Evolutionary conservation across 352 stramenopile genomes (phyloP).

Genomic region (Thalassiosira oceanica): DNA sequence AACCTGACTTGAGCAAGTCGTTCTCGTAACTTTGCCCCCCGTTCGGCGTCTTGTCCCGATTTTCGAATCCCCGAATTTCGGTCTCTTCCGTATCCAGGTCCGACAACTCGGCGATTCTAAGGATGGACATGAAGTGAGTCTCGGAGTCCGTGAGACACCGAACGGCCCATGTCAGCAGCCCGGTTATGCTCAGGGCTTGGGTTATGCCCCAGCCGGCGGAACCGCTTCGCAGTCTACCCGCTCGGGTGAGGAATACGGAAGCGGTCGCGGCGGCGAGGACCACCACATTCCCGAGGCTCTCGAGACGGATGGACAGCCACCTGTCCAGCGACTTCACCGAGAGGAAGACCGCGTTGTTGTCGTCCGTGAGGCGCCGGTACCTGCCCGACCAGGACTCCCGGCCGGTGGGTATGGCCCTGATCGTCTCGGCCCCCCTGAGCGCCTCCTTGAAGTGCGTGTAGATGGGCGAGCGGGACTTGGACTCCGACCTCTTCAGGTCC

Average conservation of each 20-base stretch:
- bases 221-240: slow-evolving; percentile 49
- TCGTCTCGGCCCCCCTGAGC: slow-evolving; percentile 64
- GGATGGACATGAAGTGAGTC: slow-evolving; percentile 69
- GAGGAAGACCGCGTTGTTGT: slow-evolving; percentile 63
- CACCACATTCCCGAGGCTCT: slow-evolving; percentile 70
- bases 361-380: slow-evolving; percentile 50
- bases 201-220: slow-evolving; percentile 74
- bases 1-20: slow-evolving; percentile 58
- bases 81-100: slow-evolving; percentile 40
- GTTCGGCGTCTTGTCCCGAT: slow-evolving; percentile 27
- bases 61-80: slow-evolving; percentile 19
- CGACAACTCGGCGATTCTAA: slow-evolving; percentile 61
- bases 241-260: slow-evolving; percentile 55
- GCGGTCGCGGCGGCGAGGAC: slow-evolving; percentile 60
- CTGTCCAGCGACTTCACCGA: slow-evolving; percentile 73
- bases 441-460: slow-evolving; percentile 77
- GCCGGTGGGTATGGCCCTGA: slow-evolving; percentile 52
- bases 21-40: slow-evolving; percentile 15
- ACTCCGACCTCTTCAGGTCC: slow-evolving; percentile 73
- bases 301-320: slow-evolving; percentile 68
- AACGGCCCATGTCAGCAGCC: slow-evolving; percentile 56
- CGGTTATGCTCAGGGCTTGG: slow-evolving; percentile 75
- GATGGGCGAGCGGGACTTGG: slow-evolving; percentile 68
- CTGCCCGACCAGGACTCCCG: slow-evolving; percentile 41
- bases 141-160: slow-evolving; percentile 49